Conservation (phyloP, 139 green algal genomes). For the Coelastrella sp. region DNA sequence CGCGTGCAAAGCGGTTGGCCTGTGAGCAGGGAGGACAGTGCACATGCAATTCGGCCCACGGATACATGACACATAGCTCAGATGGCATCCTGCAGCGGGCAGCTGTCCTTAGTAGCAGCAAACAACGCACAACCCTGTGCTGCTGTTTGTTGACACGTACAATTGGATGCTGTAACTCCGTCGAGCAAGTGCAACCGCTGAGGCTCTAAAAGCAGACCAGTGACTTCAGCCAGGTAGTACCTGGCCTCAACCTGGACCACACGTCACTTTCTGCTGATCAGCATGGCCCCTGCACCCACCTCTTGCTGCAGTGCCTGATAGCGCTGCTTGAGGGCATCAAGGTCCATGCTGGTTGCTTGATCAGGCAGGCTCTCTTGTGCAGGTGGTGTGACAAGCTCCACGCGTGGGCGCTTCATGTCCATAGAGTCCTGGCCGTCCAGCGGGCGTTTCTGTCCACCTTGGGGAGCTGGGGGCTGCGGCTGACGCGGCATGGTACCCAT, state of each 20-base stretch:
- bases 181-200: no score
- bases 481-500: neutral
- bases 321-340: slow-evolving; percentile 29
- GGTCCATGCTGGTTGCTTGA: slow-evolving; percentile 19
- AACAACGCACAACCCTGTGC: no score
- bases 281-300: slow-evolving; percentile 1
- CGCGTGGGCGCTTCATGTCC: neutral
- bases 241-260: no score
- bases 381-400: slow-evolving; percentile 14
- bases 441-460: slow-evolving; percentile 23
- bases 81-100: no score
- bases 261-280: no score
- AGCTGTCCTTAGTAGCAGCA: no score
- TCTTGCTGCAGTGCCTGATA: slow-evolving; percentile 46
- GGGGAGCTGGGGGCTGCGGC: neutral
- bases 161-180: no score
- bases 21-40: neutral
- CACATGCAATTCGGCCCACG: neutral
- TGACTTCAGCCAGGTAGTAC: no score
- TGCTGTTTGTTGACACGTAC: no score
- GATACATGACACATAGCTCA: no score
- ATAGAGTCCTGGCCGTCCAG: neutral
- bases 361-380: slow-evolving; percentile 26
- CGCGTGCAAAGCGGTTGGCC: slow-evolving; percentile 45
- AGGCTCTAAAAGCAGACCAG: no score